Conservation (phyloP, 176 grass and related monocot genomes). For the Phragmites australis region DNA sequence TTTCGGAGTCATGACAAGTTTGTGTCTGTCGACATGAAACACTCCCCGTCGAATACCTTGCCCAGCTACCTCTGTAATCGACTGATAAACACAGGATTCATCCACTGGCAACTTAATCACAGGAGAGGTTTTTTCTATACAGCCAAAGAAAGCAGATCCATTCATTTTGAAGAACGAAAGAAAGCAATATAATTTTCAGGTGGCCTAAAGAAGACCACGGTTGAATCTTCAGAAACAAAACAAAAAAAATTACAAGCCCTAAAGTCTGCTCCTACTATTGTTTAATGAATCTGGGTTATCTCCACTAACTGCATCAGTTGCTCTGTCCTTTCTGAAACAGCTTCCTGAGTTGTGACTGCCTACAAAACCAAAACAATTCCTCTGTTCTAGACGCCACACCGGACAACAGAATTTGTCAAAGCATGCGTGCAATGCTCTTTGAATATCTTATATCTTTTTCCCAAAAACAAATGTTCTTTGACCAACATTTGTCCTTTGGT, state of each 20-base stretch:
- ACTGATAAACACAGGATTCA: background rate
- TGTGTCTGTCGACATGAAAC: background rate
- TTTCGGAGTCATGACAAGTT: background rate
- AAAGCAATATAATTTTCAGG: no score
- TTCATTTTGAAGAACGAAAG: background rate
- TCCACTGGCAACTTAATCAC: background rate
- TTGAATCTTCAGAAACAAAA: slow-evolving; percentile 4
- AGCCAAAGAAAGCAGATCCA: background rate
- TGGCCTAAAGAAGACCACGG: background rate
- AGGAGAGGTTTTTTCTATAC: no score
- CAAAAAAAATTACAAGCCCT: background rate
- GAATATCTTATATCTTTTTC: no score
- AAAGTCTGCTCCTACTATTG: background rate
- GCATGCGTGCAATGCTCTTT: background rate
- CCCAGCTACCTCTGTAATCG: background rate
- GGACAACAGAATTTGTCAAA: background rate
- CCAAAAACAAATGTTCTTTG: no score
- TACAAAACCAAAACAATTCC: background rate
- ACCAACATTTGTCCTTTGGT: background rate
- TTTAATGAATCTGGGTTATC: slow-evolving; percentile 1
- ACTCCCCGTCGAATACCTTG: background rate
- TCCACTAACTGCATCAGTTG: background rate
- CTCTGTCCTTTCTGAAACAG: background rate
- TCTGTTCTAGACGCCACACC: slow-evolving; percentile 11
- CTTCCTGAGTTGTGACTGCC: background rate